Percentiles rank a stretch among this genome's conserved stretches.
Evolutionary conservation across 495 filamentous ascomycete genomes (phyloP).

Genomic region (Xylaria sp.): DNA sequence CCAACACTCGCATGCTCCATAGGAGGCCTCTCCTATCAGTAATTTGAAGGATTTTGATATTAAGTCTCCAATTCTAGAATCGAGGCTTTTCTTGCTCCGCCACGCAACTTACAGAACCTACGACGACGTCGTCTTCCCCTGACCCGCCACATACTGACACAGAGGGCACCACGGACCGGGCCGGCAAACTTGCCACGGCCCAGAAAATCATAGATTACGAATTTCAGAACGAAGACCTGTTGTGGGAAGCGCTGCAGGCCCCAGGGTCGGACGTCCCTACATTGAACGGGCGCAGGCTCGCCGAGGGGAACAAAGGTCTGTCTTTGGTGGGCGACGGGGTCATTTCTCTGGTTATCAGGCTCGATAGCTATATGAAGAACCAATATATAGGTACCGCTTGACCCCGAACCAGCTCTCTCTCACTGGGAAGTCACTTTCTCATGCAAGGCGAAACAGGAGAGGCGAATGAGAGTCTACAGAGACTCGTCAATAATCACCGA

Average conservation of each 20-base stretch:
- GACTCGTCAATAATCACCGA: neutral
- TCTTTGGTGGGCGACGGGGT: neutral
- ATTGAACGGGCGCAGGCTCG: neutral
- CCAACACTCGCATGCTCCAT: neutral
- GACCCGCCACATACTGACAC: neutral
- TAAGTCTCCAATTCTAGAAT: neutral
- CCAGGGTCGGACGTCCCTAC: neutral
- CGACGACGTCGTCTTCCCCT: neutral
- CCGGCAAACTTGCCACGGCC: neutral
- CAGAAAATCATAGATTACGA: slow-evolving; percentile 7
- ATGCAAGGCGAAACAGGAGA: slow-evolving; percentile 6
- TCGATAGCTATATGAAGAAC: neutral
- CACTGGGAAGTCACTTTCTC: neutral
- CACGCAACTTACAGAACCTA: neutral
- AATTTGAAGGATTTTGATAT: neutral
- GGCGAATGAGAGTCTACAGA: neutral
- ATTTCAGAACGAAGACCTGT: neutral
- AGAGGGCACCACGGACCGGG: neutral
- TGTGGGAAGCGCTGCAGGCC: slow-evolving; percentile 23
- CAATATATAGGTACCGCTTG: neutral
- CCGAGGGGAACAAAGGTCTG: neutral
- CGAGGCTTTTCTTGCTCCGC: neutral
- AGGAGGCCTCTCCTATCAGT: neutral
- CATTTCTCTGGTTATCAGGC: neutral
- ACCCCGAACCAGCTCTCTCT: neutral